Base-by-base conservation (phyloP, 371 early-diverging fungal genomes). In the Apophysomyces sp. region DNA sequence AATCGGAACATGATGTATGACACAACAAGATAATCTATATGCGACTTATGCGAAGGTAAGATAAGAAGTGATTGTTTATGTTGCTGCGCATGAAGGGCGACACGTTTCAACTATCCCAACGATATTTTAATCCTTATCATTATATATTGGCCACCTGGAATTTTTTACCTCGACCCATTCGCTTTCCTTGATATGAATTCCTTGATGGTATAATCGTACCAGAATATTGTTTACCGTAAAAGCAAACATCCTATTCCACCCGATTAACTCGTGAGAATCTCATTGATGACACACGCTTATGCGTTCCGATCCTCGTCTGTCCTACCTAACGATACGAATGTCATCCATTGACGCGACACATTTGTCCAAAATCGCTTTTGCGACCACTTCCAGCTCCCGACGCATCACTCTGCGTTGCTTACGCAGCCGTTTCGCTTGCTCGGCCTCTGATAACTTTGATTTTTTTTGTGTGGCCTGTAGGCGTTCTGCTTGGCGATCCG, bases 1-100 rank as follows among this genome's bases (percentile, higher is more conserved):
- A 84, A 79, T 55, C 95, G 86, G 76, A 86, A 92, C 77, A 95
- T 89, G 24, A 93, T 78, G 66, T 93, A 95, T 24, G 84, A 85
- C 26, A 94, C 83, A 18, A 94, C 92, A n/a, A 95, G 71, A 68
- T 95, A 95, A 73, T 95, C 95, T 53, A 95, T 82, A 65, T 95
- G 95, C 1, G 92, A 91, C 78, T 94, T 95, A 76, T 95, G 95
- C 41, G 87, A 93, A 26, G 95, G 95, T 60, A 93, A 66, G 41
- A 94, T 81, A 21, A 95, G 81, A 55, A 95, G 75, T 2, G 94
- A 93, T 56, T 90, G 78, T 52, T 86, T 83, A 49, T 87, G 84
- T 61, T 86, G 79, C 56, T 88, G 85, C 16, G 89, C 89, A 6
- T 81, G 64, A 40, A 83, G 65, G n/a, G 93, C 91, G 5, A 81